These are phyloP conservation scores for Mrakia gelida DNA, from an alignment of 768 basidiomycete species.

Conservation along the genomic window DNA sequence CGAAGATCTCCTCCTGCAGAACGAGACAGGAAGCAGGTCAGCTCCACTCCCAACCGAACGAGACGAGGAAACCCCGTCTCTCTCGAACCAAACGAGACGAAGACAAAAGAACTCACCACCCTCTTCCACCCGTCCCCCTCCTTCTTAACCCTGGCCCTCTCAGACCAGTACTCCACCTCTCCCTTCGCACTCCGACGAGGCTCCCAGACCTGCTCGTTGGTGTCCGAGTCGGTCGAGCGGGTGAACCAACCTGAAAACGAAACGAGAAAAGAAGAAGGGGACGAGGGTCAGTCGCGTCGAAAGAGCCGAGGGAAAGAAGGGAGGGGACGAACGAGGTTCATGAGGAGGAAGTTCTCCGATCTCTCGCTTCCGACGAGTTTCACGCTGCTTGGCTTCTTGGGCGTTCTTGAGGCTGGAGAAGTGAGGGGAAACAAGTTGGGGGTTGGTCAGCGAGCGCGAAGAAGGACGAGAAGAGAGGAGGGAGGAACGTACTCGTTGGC, in stretches of 20 bases:
- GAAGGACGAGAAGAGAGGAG: too few relatives aligned
- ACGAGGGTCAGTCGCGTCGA: too few relatives aligned
- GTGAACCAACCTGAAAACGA: conserved; percentile 61
- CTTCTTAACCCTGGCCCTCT: conserved; percentile 55
- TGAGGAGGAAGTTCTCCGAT: conserved; percentile 63
- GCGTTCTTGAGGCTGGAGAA: conserved; percentile 36
- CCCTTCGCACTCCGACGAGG: conserved; percentile 55
- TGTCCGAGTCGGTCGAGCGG: conserved; percentile 77
- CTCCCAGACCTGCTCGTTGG: conserved; percentile 81
- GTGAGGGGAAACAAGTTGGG: too few relatives aligned
- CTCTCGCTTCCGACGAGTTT: conserved; percentile 67
- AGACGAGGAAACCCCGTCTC: too few relatives aligned
- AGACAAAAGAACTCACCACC: conserved; percentile 45
- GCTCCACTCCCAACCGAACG: too few relatives aligned
- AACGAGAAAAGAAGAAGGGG: too few relatives aligned
- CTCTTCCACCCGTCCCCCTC: conserved; percentile 54
- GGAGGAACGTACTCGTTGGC: conserved; percentile 19
- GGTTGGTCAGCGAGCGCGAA: too few relatives aligned
- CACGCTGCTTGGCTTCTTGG: conserved; percentile 72
- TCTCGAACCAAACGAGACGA: too few relatives aligned
- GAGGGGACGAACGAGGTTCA: conserved; percentile 47
- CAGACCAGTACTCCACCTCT: conserved; percentile 74
- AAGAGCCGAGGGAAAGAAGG: too few relatives aligned
- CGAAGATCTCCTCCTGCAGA: conserved; percentile 8
- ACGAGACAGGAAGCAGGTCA: too few relatives aligned